A percentile compares a stretch with the other conserved stretches of the same genome.
phyloP scores from a whole-genome alignment of 164 flowering plant species.

The Aristolochia fimbriata region DNA sequence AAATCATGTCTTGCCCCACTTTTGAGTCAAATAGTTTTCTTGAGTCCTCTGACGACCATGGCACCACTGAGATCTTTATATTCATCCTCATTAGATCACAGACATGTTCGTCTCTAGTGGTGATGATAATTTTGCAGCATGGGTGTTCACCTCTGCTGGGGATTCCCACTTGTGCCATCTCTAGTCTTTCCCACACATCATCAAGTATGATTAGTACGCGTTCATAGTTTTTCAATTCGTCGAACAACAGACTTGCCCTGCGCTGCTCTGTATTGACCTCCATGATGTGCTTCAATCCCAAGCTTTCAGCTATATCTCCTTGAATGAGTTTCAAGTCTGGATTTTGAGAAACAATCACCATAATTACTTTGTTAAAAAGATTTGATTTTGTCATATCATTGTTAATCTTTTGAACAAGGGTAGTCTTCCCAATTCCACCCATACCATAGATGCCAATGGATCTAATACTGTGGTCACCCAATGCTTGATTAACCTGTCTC shows the following conservation, averaged over 20 bases:
- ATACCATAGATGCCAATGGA: constrained; percentile 7
- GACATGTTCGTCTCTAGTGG: constrained; percentile 8
- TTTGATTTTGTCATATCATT: neutral
- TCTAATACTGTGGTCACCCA: neutral
- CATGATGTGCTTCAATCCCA: constrained; percentile 1
- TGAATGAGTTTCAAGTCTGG: neutral
- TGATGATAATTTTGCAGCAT: constrained; percentile 14
- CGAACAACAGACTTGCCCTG: constrained; percentile 5
- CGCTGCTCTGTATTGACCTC: too few relatives aligned
- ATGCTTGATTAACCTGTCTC: constrained; percentile 2
- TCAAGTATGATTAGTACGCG: constrained; percentile 22
- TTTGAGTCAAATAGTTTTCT: constrained; percentile 8
- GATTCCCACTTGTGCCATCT: constrained; percentile 16
- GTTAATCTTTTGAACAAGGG: constrained; percentile 2
- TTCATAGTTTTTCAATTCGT: constrained; percentile 1
- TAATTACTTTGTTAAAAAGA: constrained; percentile 6
- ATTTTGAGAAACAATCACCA: constrained; percentile 1
- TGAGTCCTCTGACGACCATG: constrained; percentile 7
- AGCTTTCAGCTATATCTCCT: constrained; percentile 2
- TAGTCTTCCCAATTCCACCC: constrained; percentile 13
- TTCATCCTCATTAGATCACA: constrained; percentile 7
- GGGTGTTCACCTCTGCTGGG: constrained; percentile 2
- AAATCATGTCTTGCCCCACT: neutral
- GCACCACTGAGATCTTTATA: neutral
- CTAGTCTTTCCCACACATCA: constrained; percentile 22